phyloP scores from a whole-genome alignment of 2,329 filamentous ascomycete genomes.

The Xylariales sp. region DNA sequence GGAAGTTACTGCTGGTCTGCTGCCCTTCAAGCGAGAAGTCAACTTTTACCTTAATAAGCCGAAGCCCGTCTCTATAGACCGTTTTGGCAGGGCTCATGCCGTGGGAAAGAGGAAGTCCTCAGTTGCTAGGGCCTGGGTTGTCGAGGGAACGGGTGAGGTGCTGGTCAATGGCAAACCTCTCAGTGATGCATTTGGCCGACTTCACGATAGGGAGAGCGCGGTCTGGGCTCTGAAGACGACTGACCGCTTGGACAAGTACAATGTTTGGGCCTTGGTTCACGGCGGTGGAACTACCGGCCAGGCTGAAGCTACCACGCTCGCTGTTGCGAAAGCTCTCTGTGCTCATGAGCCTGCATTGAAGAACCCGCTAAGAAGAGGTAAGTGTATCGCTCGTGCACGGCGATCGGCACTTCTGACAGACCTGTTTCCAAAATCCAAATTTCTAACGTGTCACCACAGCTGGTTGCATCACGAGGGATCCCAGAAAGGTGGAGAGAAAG shows the following conservation, averaged over 20 bases:
- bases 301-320: constrained; percentile 89
- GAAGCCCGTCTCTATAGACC: constrained; percentile 64
- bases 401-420: no score
- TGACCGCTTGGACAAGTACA: constrained; percentile 88
- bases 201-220: constrained; percentile 93
- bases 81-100: constrained; percentile 71
- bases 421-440: no score
- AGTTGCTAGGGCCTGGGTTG: constrained; percentile 76
- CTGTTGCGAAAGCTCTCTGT: constrained; percentile 79
- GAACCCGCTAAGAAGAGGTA: constrained; percentile 81
- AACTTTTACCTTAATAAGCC: constrained; percentile 63
- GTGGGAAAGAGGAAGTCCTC: constrained; percentile 86
- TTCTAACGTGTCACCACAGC: constrained; percentile 59
- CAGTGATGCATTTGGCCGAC: constrained; percentile 72
- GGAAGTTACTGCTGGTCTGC: constrained; percentile 61
- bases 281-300: constrained; percentile 94
- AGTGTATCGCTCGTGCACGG: no score
- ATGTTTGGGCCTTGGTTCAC: constrained; percentile 79
- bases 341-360: constrained; percentile 92
- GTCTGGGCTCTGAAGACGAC: constrained; percentile 86
- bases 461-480: constrained; percentile 86
- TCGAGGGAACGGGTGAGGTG: constrained; percentile 89
- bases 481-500: constrained; percentile 93
- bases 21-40: constrained; percentile 68
- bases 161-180: constrained; percentile 87